phyloP scores from a whole-genome alignment of 2,329 filamentous ascomycete genomes.

The Diaporthe destruens region DNA sequence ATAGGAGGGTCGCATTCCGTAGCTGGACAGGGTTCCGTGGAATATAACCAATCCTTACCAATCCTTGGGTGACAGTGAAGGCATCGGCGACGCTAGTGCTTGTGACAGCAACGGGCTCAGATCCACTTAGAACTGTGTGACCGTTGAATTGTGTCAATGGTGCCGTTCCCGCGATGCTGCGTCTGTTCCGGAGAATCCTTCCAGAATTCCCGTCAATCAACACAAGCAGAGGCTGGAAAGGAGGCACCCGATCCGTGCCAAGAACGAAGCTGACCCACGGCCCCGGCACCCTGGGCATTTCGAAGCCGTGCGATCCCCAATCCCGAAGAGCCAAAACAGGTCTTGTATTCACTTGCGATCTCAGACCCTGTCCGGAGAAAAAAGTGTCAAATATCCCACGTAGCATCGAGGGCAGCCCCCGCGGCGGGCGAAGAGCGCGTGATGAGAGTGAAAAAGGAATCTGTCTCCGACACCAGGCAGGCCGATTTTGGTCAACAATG shows the following conservation, averaged over 20 bases:
- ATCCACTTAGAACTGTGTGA: conserved; percentile 17
- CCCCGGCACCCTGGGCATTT: conserved; percentile 13
- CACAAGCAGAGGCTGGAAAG: conserved; percentile 6
- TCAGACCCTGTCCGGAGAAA: conserved; percentile 15
- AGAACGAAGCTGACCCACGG: conserved; percentile 18
- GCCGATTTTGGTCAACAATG: not conserved
- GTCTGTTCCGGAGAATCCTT: conserved; percentile 15
- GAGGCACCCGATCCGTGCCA: conserved; percentile 13
- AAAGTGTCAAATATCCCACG: not conserved
- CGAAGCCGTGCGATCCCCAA: not conserved
- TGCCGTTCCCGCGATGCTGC: conserved; percentile 9
- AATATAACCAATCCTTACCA: conserved; percentile 5
- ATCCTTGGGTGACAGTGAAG: conserved; percentile 10
- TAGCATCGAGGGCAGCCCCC: conserved; percentile 1
- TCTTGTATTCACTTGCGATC: not conserved
- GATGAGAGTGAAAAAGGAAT: conserved; percentile 12
- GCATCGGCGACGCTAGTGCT: not conserved
- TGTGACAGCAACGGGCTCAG: not conserved
- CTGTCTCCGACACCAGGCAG: conserved; percentile 18
- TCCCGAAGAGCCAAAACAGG: conserved; percentile 10
- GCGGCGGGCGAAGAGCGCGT: not conserved
- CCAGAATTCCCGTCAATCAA: conserved; percentile 26
- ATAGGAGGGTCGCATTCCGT: not conserved
- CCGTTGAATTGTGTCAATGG: not conserved
- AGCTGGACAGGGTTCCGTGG: conserved; percentile 6